A percentile compares a stretch with the other conserved stretches of the same genome.
phyloP scores from a whole-genome alignment of 225 moss, liverwort and hornwort genomes.

The Asterella californica region DNA sequence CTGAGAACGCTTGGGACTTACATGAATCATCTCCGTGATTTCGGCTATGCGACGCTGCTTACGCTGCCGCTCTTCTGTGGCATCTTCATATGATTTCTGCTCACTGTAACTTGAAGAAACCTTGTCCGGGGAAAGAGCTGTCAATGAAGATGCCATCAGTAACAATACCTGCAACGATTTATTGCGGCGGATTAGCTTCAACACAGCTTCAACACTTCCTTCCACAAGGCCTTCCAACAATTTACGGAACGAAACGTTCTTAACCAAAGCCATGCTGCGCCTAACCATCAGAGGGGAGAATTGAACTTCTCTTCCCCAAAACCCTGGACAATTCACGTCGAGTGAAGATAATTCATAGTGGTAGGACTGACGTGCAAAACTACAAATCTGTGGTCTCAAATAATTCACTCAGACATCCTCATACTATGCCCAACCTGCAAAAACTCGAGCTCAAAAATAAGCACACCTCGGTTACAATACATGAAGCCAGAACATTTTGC shows the following conservation, averaged over 20 bases:
- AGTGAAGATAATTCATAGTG: not conserved
- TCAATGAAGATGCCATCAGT: conserved; percentile 77
- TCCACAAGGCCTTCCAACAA: not conserved
- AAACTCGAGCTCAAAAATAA: conserved; percentile 21
- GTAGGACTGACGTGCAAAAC: not conserved
- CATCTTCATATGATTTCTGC: not conserved
- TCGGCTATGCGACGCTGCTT: conserved; percentile 74
- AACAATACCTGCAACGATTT: conserved; percentile 57
- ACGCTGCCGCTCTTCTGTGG: conserved; percentile 43
- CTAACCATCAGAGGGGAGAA: not conserved
- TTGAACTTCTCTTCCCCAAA: not conserved
- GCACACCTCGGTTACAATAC: conserved; percentile 24
- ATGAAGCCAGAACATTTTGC: conserved; percentile 27
- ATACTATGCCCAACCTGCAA: not conserved
- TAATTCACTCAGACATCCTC: not conserved
- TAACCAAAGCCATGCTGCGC: not conserved
- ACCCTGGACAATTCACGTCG: not conserved
- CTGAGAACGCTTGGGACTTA: conserved; percentile 19
- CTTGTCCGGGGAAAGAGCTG: conserved; percentile 19
- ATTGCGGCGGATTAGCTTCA: not conserved
- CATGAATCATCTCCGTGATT: conserved; percentile 96
- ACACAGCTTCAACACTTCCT: not conserved
- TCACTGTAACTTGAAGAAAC: conserved; percentile 16
- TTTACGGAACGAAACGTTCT: not conserved
- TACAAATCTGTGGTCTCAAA: not conserved